Evolutionary conservation across 2,329 filamentous ascomycete genomes (phyloP).

Genomic region (Leptographium galeiforme): DNA sequence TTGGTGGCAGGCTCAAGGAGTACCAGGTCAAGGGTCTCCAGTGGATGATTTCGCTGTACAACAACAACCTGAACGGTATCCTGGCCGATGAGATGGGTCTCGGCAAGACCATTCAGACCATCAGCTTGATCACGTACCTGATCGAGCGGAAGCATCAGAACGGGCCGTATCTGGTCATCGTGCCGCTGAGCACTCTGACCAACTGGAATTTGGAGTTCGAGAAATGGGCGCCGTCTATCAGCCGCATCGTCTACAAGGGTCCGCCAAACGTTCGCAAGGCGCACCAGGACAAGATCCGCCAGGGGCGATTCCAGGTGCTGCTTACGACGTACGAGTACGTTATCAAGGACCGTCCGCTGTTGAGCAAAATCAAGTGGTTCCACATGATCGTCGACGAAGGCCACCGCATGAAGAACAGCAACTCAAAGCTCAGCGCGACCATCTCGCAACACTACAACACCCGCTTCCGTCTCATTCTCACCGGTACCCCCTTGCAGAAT

Average conservation of each 20-base stretch:
- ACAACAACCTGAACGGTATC: constrained; percentile 99
- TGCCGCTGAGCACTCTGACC: constrained; percentile 89
- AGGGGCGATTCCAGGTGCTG: constrained; percentile 88
- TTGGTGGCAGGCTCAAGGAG: constrained; percentile 88
- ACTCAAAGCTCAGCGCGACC: constrained; percentile 90
- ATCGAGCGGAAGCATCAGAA: constrained; percentile 90
- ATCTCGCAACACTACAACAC: constrained; percentile 92
- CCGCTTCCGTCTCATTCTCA: constrained; percentile 90
- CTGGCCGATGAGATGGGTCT: constrained; percentile 99
- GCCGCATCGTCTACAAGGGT: constrained; percentile 90
- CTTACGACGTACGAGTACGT: constrained; percentile 99
- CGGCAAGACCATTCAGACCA: constrained; percentile 98
- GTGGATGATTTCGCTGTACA: constrained; percentile 99
- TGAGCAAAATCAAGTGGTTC: constrained; percentile 99
- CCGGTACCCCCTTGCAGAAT: constrained; percentile 93
- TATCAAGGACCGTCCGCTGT: constrained; percentile 90
- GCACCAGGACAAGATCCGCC: constrained; percentile 87
- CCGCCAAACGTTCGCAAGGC: constrained; percentile 77
- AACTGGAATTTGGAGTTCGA: constrained; percentile 99
- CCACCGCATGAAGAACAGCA: constrained; percentile 97
- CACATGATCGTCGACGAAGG: constrained; percentile 99
- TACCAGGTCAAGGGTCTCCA: constrained; percentile 97
- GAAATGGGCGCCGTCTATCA: constrained; percentile 87
- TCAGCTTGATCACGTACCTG: constrained; percentile 91
- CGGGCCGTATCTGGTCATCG: constrained; percentile 91